Evolutionary conservation across 306 rosid species (phyloP).

Genomic region (Rosa lucieae): DNA sequence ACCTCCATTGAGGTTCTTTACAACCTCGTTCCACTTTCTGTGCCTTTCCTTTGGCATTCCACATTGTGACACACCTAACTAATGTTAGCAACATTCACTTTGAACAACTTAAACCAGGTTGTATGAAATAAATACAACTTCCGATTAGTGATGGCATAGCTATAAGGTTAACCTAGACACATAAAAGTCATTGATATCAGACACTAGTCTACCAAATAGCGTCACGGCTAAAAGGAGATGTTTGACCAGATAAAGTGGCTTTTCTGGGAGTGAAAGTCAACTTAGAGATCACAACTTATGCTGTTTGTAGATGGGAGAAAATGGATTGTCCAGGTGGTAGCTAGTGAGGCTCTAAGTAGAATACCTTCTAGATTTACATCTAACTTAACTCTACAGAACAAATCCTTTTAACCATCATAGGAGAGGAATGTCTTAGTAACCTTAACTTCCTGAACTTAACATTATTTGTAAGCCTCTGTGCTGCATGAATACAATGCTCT

Average conservation of each 20-base stretch:
- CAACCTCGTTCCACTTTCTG: background rate
- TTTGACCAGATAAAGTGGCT: background rate
- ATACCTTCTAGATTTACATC: background rate
- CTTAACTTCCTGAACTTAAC: background rate
- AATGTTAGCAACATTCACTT: background rate
- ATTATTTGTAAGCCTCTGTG: background rate
- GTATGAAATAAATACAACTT: background rate
- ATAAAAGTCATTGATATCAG: background rate
- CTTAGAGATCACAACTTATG: background rate
- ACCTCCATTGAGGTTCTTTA: background rate
- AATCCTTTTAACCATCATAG: background rate
- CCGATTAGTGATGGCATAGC: background rate
- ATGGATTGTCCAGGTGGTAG: background rate
- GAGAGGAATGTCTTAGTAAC: background rate
- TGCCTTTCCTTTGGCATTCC: background rate
- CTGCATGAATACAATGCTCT: background rate
- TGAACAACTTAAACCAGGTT: background rate
- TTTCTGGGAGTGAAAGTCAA: background rate
- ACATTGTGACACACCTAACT: background rate
- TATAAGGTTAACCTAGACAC: background rate
- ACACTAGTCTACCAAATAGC: background rate
- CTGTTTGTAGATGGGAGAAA: background rate
- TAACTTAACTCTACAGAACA: background rate
- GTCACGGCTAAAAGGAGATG: background rate
- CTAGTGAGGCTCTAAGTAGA: background rate